Conservation (phyloP, 345 rosid species). For the Citrus maxima region DNA sequence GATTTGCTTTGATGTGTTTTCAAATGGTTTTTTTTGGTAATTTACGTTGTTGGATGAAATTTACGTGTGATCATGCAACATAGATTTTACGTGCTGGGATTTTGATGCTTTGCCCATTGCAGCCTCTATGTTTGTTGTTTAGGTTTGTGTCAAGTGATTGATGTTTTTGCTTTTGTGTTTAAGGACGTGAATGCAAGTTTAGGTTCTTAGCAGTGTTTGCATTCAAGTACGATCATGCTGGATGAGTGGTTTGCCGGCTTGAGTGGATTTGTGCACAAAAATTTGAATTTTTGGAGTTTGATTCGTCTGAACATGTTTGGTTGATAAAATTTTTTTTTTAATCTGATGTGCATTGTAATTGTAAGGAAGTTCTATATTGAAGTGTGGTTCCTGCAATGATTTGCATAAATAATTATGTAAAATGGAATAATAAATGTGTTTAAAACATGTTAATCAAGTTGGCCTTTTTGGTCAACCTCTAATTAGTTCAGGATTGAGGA, state of each 20-base stretch:
- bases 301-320: not conserved
- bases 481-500: not conserved
- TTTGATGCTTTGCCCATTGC: not conserved
- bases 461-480: not conserved
- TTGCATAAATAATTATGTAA: not conserved
- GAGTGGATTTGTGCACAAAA: not conserved
- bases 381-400: not conserved
- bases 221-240: not conserved
- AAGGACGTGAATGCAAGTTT: not conserved
- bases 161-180: not conserved
- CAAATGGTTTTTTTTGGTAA: not conserved
- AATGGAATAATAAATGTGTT: not conserved
- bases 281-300: not conserved
- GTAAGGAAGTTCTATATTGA: not conserved
- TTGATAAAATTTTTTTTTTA: not conserved
- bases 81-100: not conserved
- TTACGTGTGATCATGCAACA: not conserved
- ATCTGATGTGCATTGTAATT: no score
- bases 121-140: not conserved
- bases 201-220: not conserved
- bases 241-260: not conserved
- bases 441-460: not conserved
- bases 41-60: not conserved
- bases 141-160: not conserved
- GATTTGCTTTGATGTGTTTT: not conserved